Evolutionary conservation across 2,329 filamentous ascomycete genomes (phyloP), one percentile per base, ranked within the genome.

Genomic region (Purpureocillium takamizusanense): DNA sequence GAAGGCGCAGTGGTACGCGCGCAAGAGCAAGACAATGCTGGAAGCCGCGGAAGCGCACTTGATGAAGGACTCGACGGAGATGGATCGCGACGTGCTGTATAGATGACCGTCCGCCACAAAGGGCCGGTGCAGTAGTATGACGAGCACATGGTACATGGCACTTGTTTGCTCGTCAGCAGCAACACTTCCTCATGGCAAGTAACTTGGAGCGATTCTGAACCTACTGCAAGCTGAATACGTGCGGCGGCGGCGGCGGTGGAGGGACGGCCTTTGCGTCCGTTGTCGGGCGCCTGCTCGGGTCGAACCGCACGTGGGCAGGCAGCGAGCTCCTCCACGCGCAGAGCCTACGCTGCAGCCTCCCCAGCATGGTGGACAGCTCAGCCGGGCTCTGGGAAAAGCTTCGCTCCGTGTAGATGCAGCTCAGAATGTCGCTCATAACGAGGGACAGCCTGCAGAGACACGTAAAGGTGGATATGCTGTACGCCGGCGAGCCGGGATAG

Each of bases 41-140:
- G 56, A 54, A 0, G 70, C 70, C 0, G 70, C 69, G 1, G 56
- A 55, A 0, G 65, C 62, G 41, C 71, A 75, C 28, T 57, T 61
- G 36, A 59, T 53, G 43, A 68, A 60, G 1, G 68, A 67, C 31
- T 65, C 61, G 3, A 64, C 55, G 0, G 67, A 61, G 1, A 65
- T 60, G 1, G 61, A 59, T 2, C 54, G 52, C 4, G 57, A 60
- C 0, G 64, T 63, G 28, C 52, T 62, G 42, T 69, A 65, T 0
- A 72, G 57, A 41, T 74, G 67, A 0, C 66, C 67, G 15, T 70
- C 66, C 4, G 64, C 60, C 4, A 75, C 63, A 18, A 75, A 73
- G 0, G 70, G 72, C 7, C 68, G 69, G 42, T 76, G 70, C 0
- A 76, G 56, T 0, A 76, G 63, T 6, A 77, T 74, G 1, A 68